Conservation (phyloP, 2,329 filamentous ascomycete genomes). For the Periconia macrospinosa region DNA sequence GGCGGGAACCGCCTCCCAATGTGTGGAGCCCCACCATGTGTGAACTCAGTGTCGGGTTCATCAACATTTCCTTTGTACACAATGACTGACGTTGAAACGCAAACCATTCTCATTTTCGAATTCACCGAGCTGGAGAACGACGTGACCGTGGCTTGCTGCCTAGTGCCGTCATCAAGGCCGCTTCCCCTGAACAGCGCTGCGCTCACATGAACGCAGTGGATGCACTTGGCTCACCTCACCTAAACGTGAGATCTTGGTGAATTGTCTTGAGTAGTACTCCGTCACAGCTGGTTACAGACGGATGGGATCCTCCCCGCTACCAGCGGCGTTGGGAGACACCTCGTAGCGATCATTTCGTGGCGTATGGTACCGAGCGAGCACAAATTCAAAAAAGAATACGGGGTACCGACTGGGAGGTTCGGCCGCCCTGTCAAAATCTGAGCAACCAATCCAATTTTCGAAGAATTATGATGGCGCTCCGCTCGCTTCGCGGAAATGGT, state of each 20-base stretch:
- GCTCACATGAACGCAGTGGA: too few relatives aligned
- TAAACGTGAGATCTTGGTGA: background rate
- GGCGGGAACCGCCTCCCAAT: slow-evolving; percentile 8
- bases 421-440: slow-evolving; percentile 11
- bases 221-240: too few relatives aligned
- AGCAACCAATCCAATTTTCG: slow-evolving; percentile 11
- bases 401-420: slow-evolving; percentile 9
- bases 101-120: slow-evolving; percentile 1
- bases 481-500: slow-evolving; percentile 33
- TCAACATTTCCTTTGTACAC: background rate
- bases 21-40: slow-evolving; percentile 2
- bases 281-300: background rate
- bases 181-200: too few relatives aligned
- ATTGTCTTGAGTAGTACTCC: too few relatives aligned
- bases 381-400: slow-evolving; percentile 1
- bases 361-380: slow-evolving; percentile 7
- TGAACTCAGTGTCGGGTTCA: background rate
- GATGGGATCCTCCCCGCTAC: background rate
- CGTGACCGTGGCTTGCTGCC: slow-evolving; percentile 12
- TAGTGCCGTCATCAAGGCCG: slow-evolving; percentile 3
- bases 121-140: background rate
- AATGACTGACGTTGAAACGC: background rate
- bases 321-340: background rate
- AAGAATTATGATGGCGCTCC: slow-evolving; percentile 21
- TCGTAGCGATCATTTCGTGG: slow-evolving; percentile 1